Conservation (phyloP, 139 green algal genomes). For the Volvox reticuliferus region DNA sequence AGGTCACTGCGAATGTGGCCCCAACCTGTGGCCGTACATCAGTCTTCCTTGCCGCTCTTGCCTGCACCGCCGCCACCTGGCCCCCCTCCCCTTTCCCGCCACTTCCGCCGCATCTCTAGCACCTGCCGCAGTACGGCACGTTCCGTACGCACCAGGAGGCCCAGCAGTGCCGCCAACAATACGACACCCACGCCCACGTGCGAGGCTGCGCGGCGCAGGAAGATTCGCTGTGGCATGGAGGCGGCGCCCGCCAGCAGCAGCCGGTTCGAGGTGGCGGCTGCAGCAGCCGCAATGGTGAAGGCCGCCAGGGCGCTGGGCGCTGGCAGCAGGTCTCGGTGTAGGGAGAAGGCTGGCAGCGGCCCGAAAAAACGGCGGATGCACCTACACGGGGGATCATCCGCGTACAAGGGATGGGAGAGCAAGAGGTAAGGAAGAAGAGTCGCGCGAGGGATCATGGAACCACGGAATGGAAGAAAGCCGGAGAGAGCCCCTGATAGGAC, state of each 20-base stretch:
- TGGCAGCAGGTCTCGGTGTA: slow-evolving; percentile 55
- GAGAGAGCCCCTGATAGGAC: too few species aligned
- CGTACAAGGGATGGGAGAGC: neutral
- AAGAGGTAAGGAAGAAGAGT: too few species aligned
- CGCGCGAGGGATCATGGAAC: too few species aligned
- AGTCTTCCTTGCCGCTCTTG: neutral
- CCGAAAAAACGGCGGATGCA: slow-evolving; percentile 50
- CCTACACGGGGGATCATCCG: neutral
- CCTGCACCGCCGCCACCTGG: neutral
- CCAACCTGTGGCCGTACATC: too few species aligned
- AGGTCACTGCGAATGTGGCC: too few species aligned
- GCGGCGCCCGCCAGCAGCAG: neutral
- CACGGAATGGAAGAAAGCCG: too few species aligned
- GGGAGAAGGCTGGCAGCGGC: slow-evolving; percentile 35
- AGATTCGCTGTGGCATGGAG: neutral
- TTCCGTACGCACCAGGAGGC: slow-evolving; percentile 46
- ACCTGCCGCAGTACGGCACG: slow-evolving; percentile 31
- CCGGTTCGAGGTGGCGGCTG: slow-evolving; percentile 12
- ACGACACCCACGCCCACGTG: slow-evolving; percentile 64
- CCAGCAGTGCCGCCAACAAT: slow-evolving; percentile 48
- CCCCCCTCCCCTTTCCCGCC: neutral
- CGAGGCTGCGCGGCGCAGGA: slow-evolving; percentile 22
- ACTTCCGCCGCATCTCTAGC: neutral
- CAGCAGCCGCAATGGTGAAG: neutral
- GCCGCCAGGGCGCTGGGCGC: slow-evolving; percentile 25